These are phyloP conservation scores for Capsella rubella DNA, from an alignment of 441 rosid species.

Conservation along the genomic window DNA sequence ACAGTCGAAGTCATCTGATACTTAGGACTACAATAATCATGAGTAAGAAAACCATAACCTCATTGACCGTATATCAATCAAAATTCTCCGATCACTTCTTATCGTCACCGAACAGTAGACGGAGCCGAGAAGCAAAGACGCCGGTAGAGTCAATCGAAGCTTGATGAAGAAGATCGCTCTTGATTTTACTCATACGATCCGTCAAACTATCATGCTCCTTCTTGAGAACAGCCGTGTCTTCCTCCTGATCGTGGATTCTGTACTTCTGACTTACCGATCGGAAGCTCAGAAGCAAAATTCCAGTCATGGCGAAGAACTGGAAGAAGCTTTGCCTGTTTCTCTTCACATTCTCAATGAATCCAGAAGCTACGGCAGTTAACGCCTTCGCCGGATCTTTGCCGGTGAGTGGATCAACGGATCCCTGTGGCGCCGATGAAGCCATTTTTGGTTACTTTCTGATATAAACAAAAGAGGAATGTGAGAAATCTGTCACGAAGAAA, in stretches of 20 bases:
- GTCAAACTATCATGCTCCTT: slow-evolving; percentile 61
- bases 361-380: slow-evolving; percentile 41
- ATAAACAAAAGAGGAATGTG: background rate
- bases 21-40: slow-evolving; percentile 14
- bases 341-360: slow-evolving; percentile 57
- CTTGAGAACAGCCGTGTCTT: slow-evolving; percentile 65
- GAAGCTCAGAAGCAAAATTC: slow-evolving; percentile 71
- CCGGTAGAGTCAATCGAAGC: slow-evolving; percentile 85
- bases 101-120: slow-evolving; percentile 63
- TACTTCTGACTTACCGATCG: slow-evolving; percentile 87
- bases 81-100: slow-evolving; percentile 36
- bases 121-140: slow-evolving; percentile 74
- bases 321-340: slow-evolving; percentile 67
- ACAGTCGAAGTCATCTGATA: slow-evolving; percentile 1
- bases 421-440: slow-evolving; percentile 56
- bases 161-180: slow-evolving; percentile 63
- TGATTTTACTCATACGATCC: slow-evolving; percentile 63
- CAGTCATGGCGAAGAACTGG: slow-evolving; percentile 75
- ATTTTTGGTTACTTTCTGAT: slow-evolving; percentile 1
- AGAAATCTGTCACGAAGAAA: background rate
- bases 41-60: slow-evolving; percentile 9
- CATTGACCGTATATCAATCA: slow-evolving; percentile 18
- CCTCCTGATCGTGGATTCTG: slow-evolving; percentile 67
- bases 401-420: slow-evolving; percentile 47
- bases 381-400: slow-evolving; percentile 50